Base-by-base conservation (phyloP, 345 rosid species). In the Kandelia obovata region DNA sequence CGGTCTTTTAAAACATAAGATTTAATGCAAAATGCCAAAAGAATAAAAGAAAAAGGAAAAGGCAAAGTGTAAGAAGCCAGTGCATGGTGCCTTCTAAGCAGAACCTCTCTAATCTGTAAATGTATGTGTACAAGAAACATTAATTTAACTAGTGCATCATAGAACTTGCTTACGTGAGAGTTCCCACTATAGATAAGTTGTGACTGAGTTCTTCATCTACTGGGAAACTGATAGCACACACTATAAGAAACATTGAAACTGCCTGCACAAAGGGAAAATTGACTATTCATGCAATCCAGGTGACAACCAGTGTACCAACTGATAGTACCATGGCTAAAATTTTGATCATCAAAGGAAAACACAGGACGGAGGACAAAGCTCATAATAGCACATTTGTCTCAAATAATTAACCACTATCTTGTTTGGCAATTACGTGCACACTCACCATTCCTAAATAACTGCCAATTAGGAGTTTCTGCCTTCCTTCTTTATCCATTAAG, bases 391-490 rank as follows among this genome's bases (percentile, higher is more conserved):
- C 26, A 28, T 17, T 59, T 0, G 51, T n/a, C 37, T 32, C 53
- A 52, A 21, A 11, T 39, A 28, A 51, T n/a, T 58, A 2, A 25
- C 62, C 61, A 19, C 26, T 58, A 65, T 68, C 64, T 47, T 68
- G 53, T 52, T 31, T 32, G 23, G 53, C 51, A 25, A 69, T 53
- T 78, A 64, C 28, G 26, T 37, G 20, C 51, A 52, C 37, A 69
- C 92, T 76, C 73, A 90, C 96, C 94, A 88, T 90, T 69, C 92
- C 96, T 58, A 83, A 6, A 80, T 87, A 90, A 70, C 94, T 88
- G 73, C 89, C 88, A 52, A 87, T 78, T 37, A 90, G 79, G 67
- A 90, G 89, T 79, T 72, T 85, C 75, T 80, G 68, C 65, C 96
- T 84, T 58, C 92, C 94, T 83, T 88, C 73, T 67, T 75, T 80